phyloP scores from a whole-genome alignment of 2,329 filamentous ascomycete species.

The Fusarium graminum region DNA sequence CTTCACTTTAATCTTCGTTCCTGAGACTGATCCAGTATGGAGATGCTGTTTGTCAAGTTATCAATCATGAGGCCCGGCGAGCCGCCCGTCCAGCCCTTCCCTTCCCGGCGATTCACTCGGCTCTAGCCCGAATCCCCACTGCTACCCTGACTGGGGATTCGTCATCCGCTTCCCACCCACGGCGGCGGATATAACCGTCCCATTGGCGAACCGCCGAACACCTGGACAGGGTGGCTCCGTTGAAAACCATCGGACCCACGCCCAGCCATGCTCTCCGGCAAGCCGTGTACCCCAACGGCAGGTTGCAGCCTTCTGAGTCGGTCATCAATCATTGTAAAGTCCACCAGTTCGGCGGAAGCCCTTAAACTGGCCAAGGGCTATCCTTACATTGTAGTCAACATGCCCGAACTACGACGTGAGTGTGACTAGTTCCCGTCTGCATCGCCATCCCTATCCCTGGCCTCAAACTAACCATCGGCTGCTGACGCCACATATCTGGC shows the following conservation, averaged over 20 bases:
- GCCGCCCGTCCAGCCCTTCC: constrained; percentile 45
- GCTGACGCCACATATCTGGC: constrained; percentile 50
- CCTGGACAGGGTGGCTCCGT: constrained; percentile 48
- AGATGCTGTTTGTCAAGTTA: constrained; percentile 43
- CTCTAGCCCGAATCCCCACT: constrained; percentile 55
- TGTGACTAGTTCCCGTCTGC: constrained; percentile 35
- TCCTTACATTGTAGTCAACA: constrained; percentile 37
- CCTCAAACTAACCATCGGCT: constrained; percentile 43
- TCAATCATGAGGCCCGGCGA: constrained; percentile 39
- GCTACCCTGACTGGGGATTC: constrained; percentile 52
- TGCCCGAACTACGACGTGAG: constrained; percentile 36
- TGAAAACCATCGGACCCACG: constrained; percentile 44
- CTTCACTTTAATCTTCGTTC: constrained; percentile 33
- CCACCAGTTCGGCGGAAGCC: constrained; percentile 48
- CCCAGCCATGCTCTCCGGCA: constrained; percentile 44
- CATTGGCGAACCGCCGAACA: constrained; percentile 55
- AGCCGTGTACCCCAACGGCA: constrained; percentile 46
- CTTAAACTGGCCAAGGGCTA: constrained; percentile 51
- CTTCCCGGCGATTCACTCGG: constrained; percentile 56
- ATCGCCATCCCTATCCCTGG: constrained; percentile 38
- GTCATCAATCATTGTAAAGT: constrained; percentile 37
- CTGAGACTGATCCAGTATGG: constrained; percentile 45
- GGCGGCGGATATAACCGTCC: constrained; percentile 52
- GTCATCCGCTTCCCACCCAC: constrained; percentile 51
- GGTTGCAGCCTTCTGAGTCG: constrained; percentile 47